phyloP scores from a whole-genome alignment of 768 basidiomycete species.

The Lactarius tabidus region DNA sequence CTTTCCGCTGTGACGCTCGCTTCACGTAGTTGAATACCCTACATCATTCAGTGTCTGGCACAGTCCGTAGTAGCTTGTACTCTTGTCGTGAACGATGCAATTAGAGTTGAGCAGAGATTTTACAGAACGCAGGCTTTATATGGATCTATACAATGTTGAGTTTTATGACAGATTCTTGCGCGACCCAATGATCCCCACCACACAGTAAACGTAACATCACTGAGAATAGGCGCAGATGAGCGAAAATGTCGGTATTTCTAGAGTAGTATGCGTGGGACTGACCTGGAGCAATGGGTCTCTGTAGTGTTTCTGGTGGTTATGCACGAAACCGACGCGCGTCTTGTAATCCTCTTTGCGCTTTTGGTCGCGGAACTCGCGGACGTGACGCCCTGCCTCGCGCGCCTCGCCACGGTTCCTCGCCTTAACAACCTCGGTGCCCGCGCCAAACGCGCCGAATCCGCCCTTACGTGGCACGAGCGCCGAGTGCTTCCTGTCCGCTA shows the following conservation, averaged over 20 bases:
- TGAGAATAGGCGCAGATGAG: constrained; percentile 9
- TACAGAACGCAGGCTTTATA: neutral
- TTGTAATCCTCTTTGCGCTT: constrained; percentile 76
- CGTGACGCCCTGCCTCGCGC: constrained; percentile 82
- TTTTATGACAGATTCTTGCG: neutral
- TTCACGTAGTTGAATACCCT: constrained; percentile 21
- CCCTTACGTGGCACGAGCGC: constrained; percentile 81
- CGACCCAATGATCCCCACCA: neutral
- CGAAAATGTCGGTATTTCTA: neutral
- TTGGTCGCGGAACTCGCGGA: constrained; percentile 80
- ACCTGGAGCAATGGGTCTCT: constrained; percentile 69
- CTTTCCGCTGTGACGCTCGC: constrained; percentile 22
- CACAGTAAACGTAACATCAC: constrained; percentile 12
- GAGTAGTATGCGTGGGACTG: neutral
- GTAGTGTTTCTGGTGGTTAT: constrained; percentile 87
- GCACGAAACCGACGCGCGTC: constrained; percentile 71
- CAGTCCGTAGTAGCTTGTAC: constrained; percentile 16
- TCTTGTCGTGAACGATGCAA: constrained; percentile 20
- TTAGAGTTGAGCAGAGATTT: constrained; percentile 7
- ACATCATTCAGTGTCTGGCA: constrained; percentile 15
- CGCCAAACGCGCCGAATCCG: constrained; percentile 83
- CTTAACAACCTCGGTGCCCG: constrained; percentile 77
- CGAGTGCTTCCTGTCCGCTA: constrained; percentile 81
- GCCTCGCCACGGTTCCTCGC: constrained; percentile 96
- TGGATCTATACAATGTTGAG: neutral